A percentile compares a stretch with the other conserved stretches of the same genome.
Conservation (phyloP, 371 early-diverging fungal species). For the Blakeslea trispora region DNA sequence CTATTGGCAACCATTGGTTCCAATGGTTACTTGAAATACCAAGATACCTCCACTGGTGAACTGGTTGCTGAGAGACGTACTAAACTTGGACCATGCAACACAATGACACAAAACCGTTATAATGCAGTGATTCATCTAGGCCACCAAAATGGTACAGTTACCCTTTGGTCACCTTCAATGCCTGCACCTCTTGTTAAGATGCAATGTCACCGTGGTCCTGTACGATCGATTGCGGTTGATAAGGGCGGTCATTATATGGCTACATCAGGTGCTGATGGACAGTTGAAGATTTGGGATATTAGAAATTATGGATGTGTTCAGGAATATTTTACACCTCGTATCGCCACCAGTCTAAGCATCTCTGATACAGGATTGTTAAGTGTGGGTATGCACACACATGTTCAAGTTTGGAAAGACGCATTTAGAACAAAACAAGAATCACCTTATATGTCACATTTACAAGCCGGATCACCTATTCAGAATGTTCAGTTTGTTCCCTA, state of each 20-base stretch:
- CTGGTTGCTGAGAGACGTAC: constrained; percentile 85
- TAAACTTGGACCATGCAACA: constrained; percentile 75
- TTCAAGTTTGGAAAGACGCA: constrained; percentile 89
- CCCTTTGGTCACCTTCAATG: constrained; percentile 93
- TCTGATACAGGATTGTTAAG: constrained; percentile 89
- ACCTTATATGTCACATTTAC: constrained; percentile 91
- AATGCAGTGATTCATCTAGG: constrained; percentile 96
- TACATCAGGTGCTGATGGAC: constrained; percentile 90
- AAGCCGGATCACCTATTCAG: constrained; percentile 56
- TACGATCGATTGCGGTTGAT: constrained; percentile 88
- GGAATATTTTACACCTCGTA: constrained; percentile 76
- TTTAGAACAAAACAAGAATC: constrained; percentile 70
- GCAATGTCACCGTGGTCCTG: constrained; percentile 89
- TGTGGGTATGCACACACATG: constrained; percentile 78
- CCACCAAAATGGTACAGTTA: constrained; percentile 92
- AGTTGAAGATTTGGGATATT: constrained; percentile 96
- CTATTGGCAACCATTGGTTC: constrained; percentile 87
- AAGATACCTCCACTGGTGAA: constrained; percentile 96
- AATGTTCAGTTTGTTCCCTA: constrained; percentile 88
- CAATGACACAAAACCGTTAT: constrained; percentile 90
- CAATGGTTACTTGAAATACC: constrained; percentile 88
- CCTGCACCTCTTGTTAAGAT: constrained; percentile 90
- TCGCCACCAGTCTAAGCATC: constrained; percentile 76
- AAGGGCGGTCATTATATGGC: constrained; percentile 90
- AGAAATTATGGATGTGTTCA: constrained; percentile 85